These are phyloP conservation scores for Tulasnella sp. DNA, from an alignment of 768 basidiomycete species.

Conservation along the genomic window DNA sequence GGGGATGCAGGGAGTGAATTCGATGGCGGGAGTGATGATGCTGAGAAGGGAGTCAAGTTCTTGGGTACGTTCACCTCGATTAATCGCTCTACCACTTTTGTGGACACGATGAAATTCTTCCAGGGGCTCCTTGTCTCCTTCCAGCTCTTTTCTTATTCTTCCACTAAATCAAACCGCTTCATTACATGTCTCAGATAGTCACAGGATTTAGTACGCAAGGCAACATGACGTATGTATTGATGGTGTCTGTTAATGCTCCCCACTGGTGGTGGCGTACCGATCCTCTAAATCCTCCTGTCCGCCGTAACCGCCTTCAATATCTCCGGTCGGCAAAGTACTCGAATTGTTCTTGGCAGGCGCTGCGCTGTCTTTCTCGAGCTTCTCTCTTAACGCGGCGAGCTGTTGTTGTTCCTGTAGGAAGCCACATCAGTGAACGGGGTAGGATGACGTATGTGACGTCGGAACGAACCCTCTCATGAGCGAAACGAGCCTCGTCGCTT, in stretches of 20 bases:
- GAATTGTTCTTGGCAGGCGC: background rate
- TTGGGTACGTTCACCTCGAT: background rate
- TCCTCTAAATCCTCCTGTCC: slow-evolving; percentile 23
- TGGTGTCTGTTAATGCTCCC: slow-evolving; percentile 12
- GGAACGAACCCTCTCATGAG: slow-evolving; percentile 9
- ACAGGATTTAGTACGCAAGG: too few species aligned
- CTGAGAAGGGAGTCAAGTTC: slow-evolving; percentile 15
- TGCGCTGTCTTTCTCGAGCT: background rate
- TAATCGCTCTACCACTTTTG: background rate
- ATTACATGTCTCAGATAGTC: too few species aligned
- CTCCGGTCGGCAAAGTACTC: slow-evolving; percentile 7
- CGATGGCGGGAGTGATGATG: background rate
- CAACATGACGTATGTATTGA: background rate
- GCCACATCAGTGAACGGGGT: background rate
- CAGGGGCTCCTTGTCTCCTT: too few species aligned
- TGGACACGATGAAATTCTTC: too few species aligned
- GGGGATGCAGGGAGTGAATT: background rate
- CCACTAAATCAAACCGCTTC: too few species aligned
- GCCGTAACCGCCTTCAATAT: slow-evolving; percentile 20
- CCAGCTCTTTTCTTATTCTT: too few species aligned
- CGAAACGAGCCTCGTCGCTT: slow-evolving; percentile 18
- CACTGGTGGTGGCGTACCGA: slow-evolving; percentile 21
- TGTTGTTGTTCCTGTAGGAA: slow-evolving; percentile 15
- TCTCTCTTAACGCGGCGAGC: slow-evolving; percentile 17
- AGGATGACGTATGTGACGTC: background rate